Evolutionary conservation across 345 rosid species (phyloP).

Genomic region (Salix suchowensis): DNA sequence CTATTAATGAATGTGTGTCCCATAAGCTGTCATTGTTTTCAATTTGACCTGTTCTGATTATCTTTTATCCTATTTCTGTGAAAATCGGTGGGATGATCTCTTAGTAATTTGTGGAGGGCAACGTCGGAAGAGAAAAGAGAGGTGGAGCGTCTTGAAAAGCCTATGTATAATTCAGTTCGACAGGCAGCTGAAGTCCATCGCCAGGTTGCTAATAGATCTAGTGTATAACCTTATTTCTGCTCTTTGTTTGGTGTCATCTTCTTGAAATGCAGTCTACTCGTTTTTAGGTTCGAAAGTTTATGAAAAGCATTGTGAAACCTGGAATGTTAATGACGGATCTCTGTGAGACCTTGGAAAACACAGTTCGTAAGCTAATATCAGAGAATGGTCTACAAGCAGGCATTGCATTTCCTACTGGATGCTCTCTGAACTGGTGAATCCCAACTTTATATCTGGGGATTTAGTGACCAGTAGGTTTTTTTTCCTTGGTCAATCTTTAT

Average conservation of each 20-base stretch:
- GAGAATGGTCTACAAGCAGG: slow-evolving; percentile 97
- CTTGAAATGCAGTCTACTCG: slow-evolving; percentile 3
- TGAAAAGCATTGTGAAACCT: slow-evolving; percentile 74
- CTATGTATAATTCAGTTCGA: slow-evolving; percentile 82
- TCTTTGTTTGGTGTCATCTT: background rate
- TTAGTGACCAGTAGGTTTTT: background rate
- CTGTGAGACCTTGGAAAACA: slow-evolving; percentile 84
- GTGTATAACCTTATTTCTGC: background rate
- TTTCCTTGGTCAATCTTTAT: slow-evolving; percentile 9
- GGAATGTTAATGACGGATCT: slow-evolving; percentile 94
- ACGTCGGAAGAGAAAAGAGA: slow-evolving; percentile 98
- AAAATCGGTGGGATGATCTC: background rate
- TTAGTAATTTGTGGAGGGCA: slow-evolving; percentile 87
- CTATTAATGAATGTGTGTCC: background rate
- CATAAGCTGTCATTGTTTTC: too few species aligned
- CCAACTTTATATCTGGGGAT: background rate
- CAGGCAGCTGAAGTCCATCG: slow-evolving; percentile 99
- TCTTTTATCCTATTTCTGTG: background rate
- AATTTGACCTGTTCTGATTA: background rate
- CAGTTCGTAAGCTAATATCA: slow-evolving; percentile 80
- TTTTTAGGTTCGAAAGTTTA: slow-evolving; percentile 71
- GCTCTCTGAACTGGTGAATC: slow-evolving; percentile 79
- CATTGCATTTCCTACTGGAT: slow-evolving; percentile 98
- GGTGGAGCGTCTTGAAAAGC: slow-evolving; percentile 77
- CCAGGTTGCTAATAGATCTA: slow-evolving; percentile 47